Base-by-base conservation (phyloP, 495 filamentous ascomycete genomes). In the Aspergillus heteromorphus region DNA sequence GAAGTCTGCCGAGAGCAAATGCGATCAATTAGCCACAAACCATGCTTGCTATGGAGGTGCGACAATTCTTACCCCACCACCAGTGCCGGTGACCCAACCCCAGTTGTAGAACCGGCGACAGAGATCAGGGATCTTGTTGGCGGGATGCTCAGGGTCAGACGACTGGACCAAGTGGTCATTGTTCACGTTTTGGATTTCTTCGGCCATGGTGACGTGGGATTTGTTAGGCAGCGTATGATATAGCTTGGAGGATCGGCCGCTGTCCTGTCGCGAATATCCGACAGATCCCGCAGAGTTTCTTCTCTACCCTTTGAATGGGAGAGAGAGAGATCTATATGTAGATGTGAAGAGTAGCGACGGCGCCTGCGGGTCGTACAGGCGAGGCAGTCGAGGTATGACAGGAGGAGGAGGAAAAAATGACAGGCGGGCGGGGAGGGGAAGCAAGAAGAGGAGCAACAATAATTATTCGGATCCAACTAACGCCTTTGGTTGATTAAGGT, bases 71-170 rank as follows among this genome's bases (percentile, higher is more conserved):
- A 76, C 73, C 50, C 93, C 95, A 50, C 93, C 93, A 53, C 93
- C 93, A 13, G 93, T 98, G 40, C 93, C 93, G 34, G 93, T 96
- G 16, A 97, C 93, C 93, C 93, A 98, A 38, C 93, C 95, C 62
- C 91, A 79, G 20, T 80, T 88, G 79, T 96, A 97, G 73, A 98
- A 98, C 63, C 88, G 90, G 59, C 86, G 85, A 75, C 93, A 98
- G 43, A 98, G 80, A 36, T 85, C 83, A 49, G 90, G 92, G 57
- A 98, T 97, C 51, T 92, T 76, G 72, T 98, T 97, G 50, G 92
- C 91, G 16, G 93, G 93, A 69, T 97, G 95, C 53, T 91, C 71
- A 7, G 87, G 84, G 48, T 81, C 75, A 6, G 63, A 41, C 5
- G 78, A 81, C 49, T 69, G 67, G 63, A 98, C 79, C 56, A 97